Conservation (phyloP, 2,329 filamentous ascomycete species). For the Atkinsonella hypoxylon region DNA sequence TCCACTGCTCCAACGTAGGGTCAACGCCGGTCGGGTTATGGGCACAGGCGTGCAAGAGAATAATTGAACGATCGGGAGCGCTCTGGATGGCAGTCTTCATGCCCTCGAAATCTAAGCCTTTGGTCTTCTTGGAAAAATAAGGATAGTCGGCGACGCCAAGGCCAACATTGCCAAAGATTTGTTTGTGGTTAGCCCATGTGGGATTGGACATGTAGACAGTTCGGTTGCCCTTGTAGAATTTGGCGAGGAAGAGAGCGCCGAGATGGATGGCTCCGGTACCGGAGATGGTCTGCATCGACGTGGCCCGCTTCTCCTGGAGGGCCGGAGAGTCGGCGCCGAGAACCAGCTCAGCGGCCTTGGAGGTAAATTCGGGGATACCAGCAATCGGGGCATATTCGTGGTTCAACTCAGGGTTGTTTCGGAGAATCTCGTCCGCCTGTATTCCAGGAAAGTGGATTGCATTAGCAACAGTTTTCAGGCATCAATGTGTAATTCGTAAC, state of each 20-base stretch:
- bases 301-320: slow-evolving; percentile 67
- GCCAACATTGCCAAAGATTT: slow-evolving; percentile 89
- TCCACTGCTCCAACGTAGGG: slow-evolving; percentile 89
- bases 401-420: slow-evolving; percentile 80
- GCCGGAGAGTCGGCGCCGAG: slow-evolving; percentile 72
- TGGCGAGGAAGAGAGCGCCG: slow-evolving; percentile 83
- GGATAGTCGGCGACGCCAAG: slow-evolving; percentile 74
- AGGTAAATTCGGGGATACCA: slow-evolving; percentile 73
- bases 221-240: slow-evolving; percentile 69
- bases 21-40: slow-evolving; percentile 98
- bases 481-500: neutral
- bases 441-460: neutral
- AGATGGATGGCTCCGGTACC: slow-evolving; percentile 92
- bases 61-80: slow-evolving; percentile 69
- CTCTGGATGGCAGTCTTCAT: slow-evolving; percentile 61
- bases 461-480: neutral
- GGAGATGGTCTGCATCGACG: slow-evolving; percentile 88
- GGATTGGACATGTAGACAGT: slow-evolving; percentile 86
- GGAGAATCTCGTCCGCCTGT: slow-evolving; percentile 83
- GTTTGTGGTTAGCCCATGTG: slow-evolving; percentile 98
- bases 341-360: slow-evolving; percentile 82
- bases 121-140: slow-evolving; percentile 83
- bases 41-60: slow-evolving; percentile 88
- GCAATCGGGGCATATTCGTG: slow-evolving; percentile 98
- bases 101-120: slow-evolving; percentile 83